Conservation (phyloP, 2,329 filamentous ascomycete species). For the Neofusicoccum sp. region DNA sequence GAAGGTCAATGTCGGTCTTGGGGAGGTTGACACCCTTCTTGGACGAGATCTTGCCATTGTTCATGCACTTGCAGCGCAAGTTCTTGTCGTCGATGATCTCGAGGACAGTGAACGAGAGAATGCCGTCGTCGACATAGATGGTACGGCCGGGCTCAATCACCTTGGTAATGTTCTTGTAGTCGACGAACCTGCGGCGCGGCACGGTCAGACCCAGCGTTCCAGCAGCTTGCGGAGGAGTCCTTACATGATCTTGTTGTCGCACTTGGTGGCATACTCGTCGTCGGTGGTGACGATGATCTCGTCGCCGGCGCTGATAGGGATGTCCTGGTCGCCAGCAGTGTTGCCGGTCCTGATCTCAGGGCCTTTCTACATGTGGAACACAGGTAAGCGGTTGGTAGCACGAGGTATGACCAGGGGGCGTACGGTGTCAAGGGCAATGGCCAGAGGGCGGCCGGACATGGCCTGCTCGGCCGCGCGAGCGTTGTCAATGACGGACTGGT, state of each 20-base stretch:
- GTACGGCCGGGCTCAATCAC: conserved; percentile 88
- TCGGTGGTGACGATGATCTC: conserved; percentile 97
- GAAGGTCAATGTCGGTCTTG: conserved; percentile 97
- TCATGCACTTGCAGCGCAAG: conserved; percentile 81
- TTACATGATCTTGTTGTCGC: conserved; percentile 92
- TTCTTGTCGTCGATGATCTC: conserved; percentile 87
- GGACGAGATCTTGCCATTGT: conserved; percentile 98
- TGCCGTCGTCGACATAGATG: conserved; percentile 98
- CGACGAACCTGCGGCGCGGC: conserved; percentile 70
- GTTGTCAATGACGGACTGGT: conserved; percentile 98
- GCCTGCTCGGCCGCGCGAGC: conserved; percentile 80
- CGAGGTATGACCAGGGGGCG: conserved; percentile 24
- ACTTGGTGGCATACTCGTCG: conserved; percentile 82
- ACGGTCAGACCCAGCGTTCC: background rate
- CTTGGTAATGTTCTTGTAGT: conserved; percentile 99
- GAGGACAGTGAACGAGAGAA: conserved; percentile 93
- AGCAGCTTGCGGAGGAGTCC: conserved; percentile 31
- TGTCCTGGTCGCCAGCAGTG: conserved; percentile 70
- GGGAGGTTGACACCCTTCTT: conserved; percentile 99
- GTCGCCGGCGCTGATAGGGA: conserved; percentile 79
- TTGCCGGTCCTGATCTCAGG: conserved; percentile 87
- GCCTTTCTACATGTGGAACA: conserved; percentile 60
- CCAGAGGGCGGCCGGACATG: conserved; percentile 81
- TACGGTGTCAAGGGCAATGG: conserved; percentile 87
- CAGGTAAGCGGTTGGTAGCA: background rate